Conservation (phyloP, 768 basidiomycete species). For the Cystofilobasidium capitatum region DNA sequence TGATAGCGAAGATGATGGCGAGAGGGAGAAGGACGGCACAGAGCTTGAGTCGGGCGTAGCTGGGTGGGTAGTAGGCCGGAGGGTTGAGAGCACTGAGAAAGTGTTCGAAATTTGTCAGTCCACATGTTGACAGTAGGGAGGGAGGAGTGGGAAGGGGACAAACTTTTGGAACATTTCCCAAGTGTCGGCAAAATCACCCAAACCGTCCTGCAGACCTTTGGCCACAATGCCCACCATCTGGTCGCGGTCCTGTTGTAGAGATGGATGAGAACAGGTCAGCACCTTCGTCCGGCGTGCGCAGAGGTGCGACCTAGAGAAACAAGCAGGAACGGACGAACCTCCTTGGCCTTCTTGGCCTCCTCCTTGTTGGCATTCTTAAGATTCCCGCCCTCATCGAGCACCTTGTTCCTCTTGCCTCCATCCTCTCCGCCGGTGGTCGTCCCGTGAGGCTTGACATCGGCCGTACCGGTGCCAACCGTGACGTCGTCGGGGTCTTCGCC, state of each 20-base stretch:
- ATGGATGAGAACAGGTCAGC: too few species aligned
- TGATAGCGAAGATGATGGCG: slow-evolving; percentile 35
- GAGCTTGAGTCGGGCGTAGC: slow-evolving; percentile 39
- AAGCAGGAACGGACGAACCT: too few species aligned
- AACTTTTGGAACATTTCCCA: slow-evolving; percentile 40
- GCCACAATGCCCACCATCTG: slow-evolving; percentile 37
- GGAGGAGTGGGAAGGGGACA: slow-evolving; percentile 19
- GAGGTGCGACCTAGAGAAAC: too few species aligned
- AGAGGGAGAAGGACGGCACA: slow-evolving; percentile 39
- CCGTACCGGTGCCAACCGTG: neutral
- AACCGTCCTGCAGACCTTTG: slow-evolving; percentile 38
- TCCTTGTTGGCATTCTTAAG: slow-evolving; percentile 5
- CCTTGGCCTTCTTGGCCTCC: slow-evolving; percentile 36
- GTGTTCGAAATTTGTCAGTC: neutral
- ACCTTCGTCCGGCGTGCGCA: too few species aligned
- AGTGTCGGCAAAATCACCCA: slow-evolving; percentile 40
- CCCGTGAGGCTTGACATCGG: slow-evolving; percentile 27
- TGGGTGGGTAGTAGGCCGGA: slow-evolving; percentile 37
- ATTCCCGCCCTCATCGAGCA: slow-evolving; percentile 15
- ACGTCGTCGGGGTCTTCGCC: slow-evolving; percentile 31
- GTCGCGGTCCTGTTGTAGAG: slow-evolving; percentile 7
- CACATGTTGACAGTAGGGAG: neutral
- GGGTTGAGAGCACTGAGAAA: slow-evolving; percentile 37
- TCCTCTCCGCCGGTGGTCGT: slow-evolving; percentile 25
- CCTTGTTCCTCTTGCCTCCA: slow-evolving; percentile 3